These are phyloP conservation scores for Globomyces pollinis-pini DNA, from an alignment of 192 early-diverging fungal genomes.

Conservation along the genomic window DNA sequence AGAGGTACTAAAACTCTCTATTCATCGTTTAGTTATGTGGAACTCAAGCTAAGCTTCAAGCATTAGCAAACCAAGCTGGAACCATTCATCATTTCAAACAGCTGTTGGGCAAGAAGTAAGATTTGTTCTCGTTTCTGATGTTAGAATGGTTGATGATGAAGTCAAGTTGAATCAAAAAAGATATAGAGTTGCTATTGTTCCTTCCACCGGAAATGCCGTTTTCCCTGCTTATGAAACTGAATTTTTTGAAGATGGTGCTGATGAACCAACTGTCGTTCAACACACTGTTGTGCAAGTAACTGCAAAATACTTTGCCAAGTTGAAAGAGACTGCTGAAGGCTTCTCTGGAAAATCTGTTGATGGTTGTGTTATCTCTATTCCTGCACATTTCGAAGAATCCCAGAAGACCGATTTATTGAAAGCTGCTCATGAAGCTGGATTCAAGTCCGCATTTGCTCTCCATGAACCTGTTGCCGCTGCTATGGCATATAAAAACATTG, in stretches of 20 bases:
- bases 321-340: slow-evolving; percentile 82
- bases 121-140: slow-evolving; percentile 17
- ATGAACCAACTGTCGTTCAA: slow-evolving; percentile 29
- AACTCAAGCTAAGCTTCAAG: slow-evolving; percentile 77
- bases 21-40: slow-evolving; percentile 28
- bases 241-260: slow-evolving; percentile 47
- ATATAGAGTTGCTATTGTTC: slow-evolving; percentile 29
- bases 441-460: slow-evolving; percentile 72
- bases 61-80: slow-evolving; percentile 78
- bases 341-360: slow-evolving; percentile 73
- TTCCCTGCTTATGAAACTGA: slow-evolving; percentile 35
- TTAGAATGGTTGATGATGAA: slow-evolving; percentile 36
- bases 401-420: slow-evolving; percentile 60
- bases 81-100: slow-evolving; percentile 85
- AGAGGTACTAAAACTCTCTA: slow-evolving; percentile 54
- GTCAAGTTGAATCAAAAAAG: slow-evolving; percentile 20
- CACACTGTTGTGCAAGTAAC: slow-evolving; percentile 69
- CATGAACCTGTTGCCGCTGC: slow-evolving; percentile 87
- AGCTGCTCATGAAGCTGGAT: slow-evolving; percentile 68
- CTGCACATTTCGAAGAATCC: slow-evolving; percentile 71
- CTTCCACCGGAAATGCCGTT: slow-evolving; percentile 20
- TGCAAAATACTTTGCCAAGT: slow-evolving; percentile 68
- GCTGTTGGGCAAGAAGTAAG: slow-evolving; percentile 76
- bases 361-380: slow-evolving; percentile 78
- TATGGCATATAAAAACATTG: slow-evolving; percentile 61